A percentile compares a stretch with the other conserved stretches of the same genome.
Evolutionary conservation across 495 filamentous ascomycete genomes (phyloP).

Genomic region (Hypoxylon lienhwacheense): DNA sequence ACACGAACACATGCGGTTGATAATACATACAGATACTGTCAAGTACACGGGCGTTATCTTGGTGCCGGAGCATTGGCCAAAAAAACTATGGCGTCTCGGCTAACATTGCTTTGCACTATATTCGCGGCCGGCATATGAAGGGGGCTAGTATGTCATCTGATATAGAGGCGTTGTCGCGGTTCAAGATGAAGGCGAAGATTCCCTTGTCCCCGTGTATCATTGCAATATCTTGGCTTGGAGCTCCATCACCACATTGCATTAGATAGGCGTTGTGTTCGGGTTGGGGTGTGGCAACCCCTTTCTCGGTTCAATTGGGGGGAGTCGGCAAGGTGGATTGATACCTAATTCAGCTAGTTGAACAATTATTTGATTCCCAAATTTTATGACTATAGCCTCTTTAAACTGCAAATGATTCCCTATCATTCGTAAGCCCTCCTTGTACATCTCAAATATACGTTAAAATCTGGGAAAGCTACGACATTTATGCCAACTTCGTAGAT

Average conservation of each 20-base stretch:
- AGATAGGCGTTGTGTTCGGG: slow-evolving; percentile 37
- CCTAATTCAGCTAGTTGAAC: slow-evolving; percentile 17
- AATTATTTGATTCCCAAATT: slow-evolving; percentile 15
- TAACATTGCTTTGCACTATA: slow-evolving; percentile 12
- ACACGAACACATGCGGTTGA: background rate
- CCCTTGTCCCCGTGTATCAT: slow-evolving; percentile 27
- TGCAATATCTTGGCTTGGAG: slow-evolving; percentile 6
- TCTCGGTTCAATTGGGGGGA: slow-evolving; percentile 8
- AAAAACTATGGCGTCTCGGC: slow-evolving; percentile 19
- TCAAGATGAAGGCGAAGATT: slow-evolving; percentile 12
- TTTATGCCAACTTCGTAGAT: too few species aligned
- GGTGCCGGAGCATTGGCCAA: background rate
- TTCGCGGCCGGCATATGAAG: slow-evolving; percentile 4
- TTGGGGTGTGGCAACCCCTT: slow-evolving; percentile 16
- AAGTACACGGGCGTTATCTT: background rate
- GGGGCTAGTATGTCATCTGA: slow-evolving; percentile 2
- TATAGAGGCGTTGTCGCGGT: slow-evolving; percentile 28
- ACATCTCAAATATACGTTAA: too few species aligned
- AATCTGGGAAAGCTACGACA: too few species aligned
- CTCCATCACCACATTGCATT: slow-evolving; percentile 26
- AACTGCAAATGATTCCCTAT: too few species aligned
- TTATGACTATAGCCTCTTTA: too few species aligned
- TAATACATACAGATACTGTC: background rate
- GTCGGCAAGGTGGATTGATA: slow-evolving; percentile 22
- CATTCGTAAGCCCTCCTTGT: too few species aligned